Evolutionary conservation across 768 basidiomycete species (phyloP).

Genomic region (Termitomyces heimii): DNA sequence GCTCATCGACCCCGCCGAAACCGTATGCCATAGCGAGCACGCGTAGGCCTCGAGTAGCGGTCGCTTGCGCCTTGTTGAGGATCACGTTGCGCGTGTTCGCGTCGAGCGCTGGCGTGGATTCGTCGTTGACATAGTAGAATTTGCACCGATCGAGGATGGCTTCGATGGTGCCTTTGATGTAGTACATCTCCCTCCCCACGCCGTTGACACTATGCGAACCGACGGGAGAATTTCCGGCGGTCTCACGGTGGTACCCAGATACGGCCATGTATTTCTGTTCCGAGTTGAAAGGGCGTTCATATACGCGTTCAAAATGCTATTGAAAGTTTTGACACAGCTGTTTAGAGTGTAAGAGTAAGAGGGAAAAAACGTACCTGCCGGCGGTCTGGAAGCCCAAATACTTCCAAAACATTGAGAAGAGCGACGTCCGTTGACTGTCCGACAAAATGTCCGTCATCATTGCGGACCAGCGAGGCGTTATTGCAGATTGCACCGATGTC

Average conservation of each 20-base stretch:
- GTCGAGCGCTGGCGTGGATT: conserved; percentile 81
- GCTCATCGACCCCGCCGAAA: conserved; percentile 48
- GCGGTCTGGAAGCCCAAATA: conserved; percentile 64
- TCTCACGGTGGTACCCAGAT: conserved; percentile 58
- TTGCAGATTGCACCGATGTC: conserved; percentile 89
- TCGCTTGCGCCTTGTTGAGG: conserved; percentile 59
- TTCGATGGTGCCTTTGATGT: conserved; percentile 91
- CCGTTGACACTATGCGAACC: conserved; percentile 23
- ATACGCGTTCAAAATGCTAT: conserved; percentile 63
- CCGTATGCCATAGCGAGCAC: conserved; percentile 93
- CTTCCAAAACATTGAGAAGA: conserved; percentile 68
- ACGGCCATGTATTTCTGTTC: conserved; percentile 94
- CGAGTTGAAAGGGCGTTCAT: conserved; percentile 88
- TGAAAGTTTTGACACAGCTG: neutral
- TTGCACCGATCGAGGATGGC: conserved; percentile 80
- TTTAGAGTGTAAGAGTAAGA: neutral
- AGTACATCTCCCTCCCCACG: conserved; percentile 65
- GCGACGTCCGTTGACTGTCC: conserved; percentile 96
- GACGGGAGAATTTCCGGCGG: conserved; percentile 6
- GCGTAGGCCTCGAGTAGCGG: conserved; percentile 74
- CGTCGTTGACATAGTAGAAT: conserved; percentile 85
- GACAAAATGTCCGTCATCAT: conserved; percentile 67
- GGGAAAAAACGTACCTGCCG: conserved; percentile 51
- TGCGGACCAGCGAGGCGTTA: conserved; percentile 61
- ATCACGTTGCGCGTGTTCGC: conserved; percentile 62